Base-by-base conservation (phyloP, 148 eudicot species). In the Polygonum maritimum region DNA sequence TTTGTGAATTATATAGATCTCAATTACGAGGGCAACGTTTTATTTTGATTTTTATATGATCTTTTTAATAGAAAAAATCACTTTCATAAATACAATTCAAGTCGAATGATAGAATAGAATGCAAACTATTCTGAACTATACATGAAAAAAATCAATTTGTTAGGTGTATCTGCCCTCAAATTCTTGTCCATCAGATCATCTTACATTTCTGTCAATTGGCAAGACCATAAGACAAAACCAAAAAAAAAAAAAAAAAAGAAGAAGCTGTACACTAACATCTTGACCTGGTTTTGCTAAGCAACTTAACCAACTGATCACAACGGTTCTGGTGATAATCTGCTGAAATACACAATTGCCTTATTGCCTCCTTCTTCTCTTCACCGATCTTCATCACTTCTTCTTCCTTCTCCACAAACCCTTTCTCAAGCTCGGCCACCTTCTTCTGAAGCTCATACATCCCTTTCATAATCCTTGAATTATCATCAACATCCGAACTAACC, bases 301-400 rank as follows among this genome's bases (percentile, higher is more conserved):
- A n/a, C 48, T 74, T 19, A 10, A 48, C 55, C 26, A 74, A 48
- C 14, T 31, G 85, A 85, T 89, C 97, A 51, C 85, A 85, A 0
- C 90, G 87, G 26, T 81, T 78, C 10, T 86, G 86, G 55, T 88
- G 90, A 81, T 90, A 88, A 55, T 92, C 98, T 67, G 87, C 85
- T 92, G 87, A 92, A 71, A 89, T 80, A 78, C 96, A 94, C 4
- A 94, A 78, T 48, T 94, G 97, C 75, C 89, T 83, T 51, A 94
- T 94, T 5, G 98, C 97, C 84, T 92, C 98, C 33, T 89, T 84
- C 48, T 94, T 94, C 86, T 92, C 95, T 70, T 87, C 87, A 16
- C 81, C 81, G 40, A 93, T 52, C 26, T 75, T 81, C 77, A 78
- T 19, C 77, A 90, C 78, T 31, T 74, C 88, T 76, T 90, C 93